phyloP scores from a whole-genome alignment of 1,139 yeast species.

The Hansenula lynferdii region DNA sequence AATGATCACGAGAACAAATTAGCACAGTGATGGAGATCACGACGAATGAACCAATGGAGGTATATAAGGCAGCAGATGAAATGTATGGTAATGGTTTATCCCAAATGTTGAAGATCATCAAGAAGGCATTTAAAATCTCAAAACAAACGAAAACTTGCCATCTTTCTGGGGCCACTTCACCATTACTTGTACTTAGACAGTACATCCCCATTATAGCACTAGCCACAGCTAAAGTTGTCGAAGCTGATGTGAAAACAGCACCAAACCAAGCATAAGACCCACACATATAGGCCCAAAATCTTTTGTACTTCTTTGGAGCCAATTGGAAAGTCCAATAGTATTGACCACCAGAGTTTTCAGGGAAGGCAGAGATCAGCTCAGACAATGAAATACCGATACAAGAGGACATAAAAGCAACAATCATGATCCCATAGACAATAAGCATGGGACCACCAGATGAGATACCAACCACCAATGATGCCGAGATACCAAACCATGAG shows the following conservation, averaged over 20 bases:
- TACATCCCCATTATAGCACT: constrained; percentile 53
- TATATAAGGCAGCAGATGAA: constrained; percentile 48
- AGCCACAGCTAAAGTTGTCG: constrained; percentile 52
- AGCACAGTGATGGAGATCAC: constrained; percentile 54
- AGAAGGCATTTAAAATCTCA: constrained; percentile 36
- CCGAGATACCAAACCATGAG: constrained; percentile 68
- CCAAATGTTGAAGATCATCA: constrained; percentile 51
- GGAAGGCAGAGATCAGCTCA: constrained; percentile 52
- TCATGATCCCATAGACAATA: constrained; percentile 63
- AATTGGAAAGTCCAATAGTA: constrained; percentile 58
- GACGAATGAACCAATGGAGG: constrained; percentile 47
- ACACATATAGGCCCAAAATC: constrained; percentile 51
- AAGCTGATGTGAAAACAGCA: constrained; percentile 53
- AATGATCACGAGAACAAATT: constrained; percentile 50
- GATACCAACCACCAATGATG: constrained; percentile 59
- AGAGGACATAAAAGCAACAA: constrained; percentile 48
- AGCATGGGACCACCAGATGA: constrained; percentile 65
- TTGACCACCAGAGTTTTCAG: constrained; percentile 61
- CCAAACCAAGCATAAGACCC: constrained; percentile 62
- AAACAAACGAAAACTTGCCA: constrained; percentile 60
- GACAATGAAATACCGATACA: constrained; percentile 50
- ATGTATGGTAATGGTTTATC: constrained; percentile 52
- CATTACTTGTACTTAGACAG: constrained; percentile 35
- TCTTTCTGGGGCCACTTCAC: constrained; percentile 37
- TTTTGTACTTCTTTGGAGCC: constrained; percentile 44